Evolutionary conservation across 192 early-diverging fungal species (phyloP).

Genomic region (Hyaloraphidium curvatum): DNA sequence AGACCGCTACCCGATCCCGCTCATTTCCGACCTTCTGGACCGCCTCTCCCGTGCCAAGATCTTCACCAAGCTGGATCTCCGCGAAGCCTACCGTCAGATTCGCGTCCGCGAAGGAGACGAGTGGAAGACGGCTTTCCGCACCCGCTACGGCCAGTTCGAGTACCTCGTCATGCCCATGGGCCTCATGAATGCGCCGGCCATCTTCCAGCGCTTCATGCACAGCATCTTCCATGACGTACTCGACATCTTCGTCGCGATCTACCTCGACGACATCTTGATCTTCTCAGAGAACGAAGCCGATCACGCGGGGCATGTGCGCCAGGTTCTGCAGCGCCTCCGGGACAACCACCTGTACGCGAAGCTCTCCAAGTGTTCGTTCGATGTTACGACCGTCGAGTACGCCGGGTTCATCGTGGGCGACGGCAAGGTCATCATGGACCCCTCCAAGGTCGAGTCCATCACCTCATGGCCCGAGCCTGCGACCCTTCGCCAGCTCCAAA

Average conservation of each 20-base stretch:
- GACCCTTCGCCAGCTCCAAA: conserved; percentile 2
- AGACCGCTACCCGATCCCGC: conserved; percentile 17
- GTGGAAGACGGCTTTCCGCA: conserved; percentile 13
- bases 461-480: conserved; percentile 8
- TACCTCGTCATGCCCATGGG: conserved; percentile 17
- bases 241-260: conserved; percentile 10
- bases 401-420: conserved; percentile 11
- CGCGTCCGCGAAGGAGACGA: conserved; percentile 3
- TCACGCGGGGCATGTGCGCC: conserved; percentile 5
- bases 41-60: conserved; percentile 1
- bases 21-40: conserved; percentile 14
- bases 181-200: conserved; percentile 11
- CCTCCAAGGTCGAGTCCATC: conserved; percentile 10
- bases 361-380: conserved; percentile 17
- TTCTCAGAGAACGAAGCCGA: conserved; percentile 9
- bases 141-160: conserved; percentile 12
- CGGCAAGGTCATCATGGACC: conserved; percentile 13
- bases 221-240: conserved; percentile 9
- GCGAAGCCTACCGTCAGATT: background rate
- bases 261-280: conserved; percentile 26
- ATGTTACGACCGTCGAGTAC: conserved; percentile 6
- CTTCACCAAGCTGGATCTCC: conserved; percentile 4
- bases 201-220: conserved; percentile 21
- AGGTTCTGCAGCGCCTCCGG: conserved; percentile 8
- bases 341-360: conserved; percentile 15